Percentiles rank a stretch among this genome's conserved stretches.
Conservation (phyloP, 495 filamentous ascomycete species). For the Pseudotulostoma volvatum region DNA sequence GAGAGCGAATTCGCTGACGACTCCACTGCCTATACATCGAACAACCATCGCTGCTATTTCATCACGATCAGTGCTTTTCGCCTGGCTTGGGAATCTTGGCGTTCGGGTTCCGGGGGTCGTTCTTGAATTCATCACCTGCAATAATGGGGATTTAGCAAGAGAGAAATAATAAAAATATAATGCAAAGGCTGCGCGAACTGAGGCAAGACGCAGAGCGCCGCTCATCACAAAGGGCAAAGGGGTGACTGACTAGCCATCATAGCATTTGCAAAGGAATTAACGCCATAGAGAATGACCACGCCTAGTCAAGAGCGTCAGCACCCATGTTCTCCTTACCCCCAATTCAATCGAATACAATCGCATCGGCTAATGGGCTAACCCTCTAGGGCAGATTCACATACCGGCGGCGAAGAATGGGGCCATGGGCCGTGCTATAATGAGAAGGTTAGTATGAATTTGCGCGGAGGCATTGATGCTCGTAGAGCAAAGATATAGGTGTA, state of each 20-base stretch:
- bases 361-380: no score
- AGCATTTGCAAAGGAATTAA: constrained; percentile 58
- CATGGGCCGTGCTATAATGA: constrained; percentile 60
- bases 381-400: no score
- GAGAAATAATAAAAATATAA: no score
- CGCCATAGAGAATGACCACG: constrained; percentile 66
- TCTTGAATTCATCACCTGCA: constrained; percentile 80
- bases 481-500: constrained; percentile 17
- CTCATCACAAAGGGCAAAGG: neutral
- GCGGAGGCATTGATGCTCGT: constrained; percentile 7
- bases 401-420: constrained; percentile 86
- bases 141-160: neutral
- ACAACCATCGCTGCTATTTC: no score
- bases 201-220: neutral
- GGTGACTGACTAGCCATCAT: constrained; percentile 54
- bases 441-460: constrained; percentile 13
- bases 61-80: constrained; percentile 24
- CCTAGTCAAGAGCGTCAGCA: constrained; percentile 38
- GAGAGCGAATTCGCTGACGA: no score
- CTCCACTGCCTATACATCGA: no score
- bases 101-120: constrained; percentile 83
- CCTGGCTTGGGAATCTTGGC: constrained; percentile 34
- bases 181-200: constrained; percentile 3
- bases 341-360: neutral
- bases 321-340: neutral